phyloP scores from a whole-genome alignment of 495 filamentous ascomycete species.

The Tuber microsphaerosporum region DNA sequence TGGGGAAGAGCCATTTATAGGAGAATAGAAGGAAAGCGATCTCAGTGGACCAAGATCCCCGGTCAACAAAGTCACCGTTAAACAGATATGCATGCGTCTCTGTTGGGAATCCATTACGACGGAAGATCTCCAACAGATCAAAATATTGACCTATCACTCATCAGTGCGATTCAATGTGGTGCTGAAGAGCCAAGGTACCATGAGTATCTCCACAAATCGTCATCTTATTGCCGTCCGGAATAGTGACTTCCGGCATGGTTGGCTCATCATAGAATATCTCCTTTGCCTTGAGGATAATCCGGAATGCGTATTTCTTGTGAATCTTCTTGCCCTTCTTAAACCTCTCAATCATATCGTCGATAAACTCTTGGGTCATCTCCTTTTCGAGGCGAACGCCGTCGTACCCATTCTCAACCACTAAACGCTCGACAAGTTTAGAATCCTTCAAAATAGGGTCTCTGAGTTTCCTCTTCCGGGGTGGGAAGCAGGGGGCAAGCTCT shows the following conservation, averaged over 20 bases:
- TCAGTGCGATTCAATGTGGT: conserved; percentile 21
- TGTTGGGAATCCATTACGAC: conserved; percentile 74
- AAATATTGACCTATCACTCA: conserved; percentile 76
- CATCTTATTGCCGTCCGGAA: conserved; percentile 65
- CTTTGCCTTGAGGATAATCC: conserved; percentile 83
- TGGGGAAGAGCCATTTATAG: conserved; percentile 90
- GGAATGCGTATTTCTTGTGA: conserved; percentile 92
- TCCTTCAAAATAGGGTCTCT: background rate
- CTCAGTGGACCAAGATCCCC: conserved; percentile 95
- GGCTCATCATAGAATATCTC: conserved; percentile 84
- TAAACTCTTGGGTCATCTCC: conserved; percentile 91
- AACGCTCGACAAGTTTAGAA: background rate
- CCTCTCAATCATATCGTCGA: conserved; percentile 89
- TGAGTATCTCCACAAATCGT: conserved; percentile 98
- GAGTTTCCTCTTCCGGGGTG: background rate
- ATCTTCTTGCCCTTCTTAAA: conserved; percentile 96
- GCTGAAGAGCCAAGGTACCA: conserved; percentile 49
- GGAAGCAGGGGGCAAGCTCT: background rate
- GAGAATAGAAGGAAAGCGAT: conserved; percentile 89
- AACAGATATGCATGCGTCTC: conserved; percentile 90
- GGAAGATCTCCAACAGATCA: conserved; percentile 92
- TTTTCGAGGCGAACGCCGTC: conserved; percentile 72
- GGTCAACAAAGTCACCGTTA: conserved; percentile 98
- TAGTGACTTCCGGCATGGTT: conserved; percentile 92
- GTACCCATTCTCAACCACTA: conserved; percentile 66